phyloP scores from a whole-genome alignment of 352 stramenopile species.

The Phytophthora nicotianae region DNA sequence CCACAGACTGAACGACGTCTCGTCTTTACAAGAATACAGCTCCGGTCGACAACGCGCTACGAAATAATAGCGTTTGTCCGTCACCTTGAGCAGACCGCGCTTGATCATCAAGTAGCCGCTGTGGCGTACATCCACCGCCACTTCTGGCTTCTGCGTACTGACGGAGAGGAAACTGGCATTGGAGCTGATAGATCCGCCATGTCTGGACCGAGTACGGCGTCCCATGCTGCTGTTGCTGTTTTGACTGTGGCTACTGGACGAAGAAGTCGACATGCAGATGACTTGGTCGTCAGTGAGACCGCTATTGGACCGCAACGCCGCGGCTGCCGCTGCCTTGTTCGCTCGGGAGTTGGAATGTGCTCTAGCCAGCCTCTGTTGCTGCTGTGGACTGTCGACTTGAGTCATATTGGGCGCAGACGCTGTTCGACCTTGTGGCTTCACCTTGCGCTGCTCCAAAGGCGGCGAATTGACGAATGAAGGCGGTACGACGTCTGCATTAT shows the following conservation, averaged over 20 bases:
- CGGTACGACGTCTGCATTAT: constrained; percentile 3
- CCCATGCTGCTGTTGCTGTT: constrained; percentile 14
- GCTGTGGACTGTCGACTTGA: constrained; percentile 11
- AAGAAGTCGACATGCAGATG: constrained; percentile 15
- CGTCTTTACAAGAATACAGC: constrained; percentile 68
- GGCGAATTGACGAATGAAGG: constrained; percentile 11
- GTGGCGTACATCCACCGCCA: constrained; percentile 39
- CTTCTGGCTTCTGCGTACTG: constrained; percentile 28
- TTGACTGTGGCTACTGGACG: constrained; percentile 17
- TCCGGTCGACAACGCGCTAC: constrained; percentile 39
- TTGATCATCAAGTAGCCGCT: constrained; percentile 57
- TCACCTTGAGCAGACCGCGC: constrained; percentile 58
- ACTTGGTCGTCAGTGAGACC: constrained; percentile 6
- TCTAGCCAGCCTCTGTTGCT: constrained; percentile 9
- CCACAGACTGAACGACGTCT: constrained; percentile 71
- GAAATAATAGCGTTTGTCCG: constrained; percentile 78
- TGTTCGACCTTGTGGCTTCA: constrained; percentile 10
- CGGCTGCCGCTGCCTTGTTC: not conserved
- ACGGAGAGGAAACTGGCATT: constrained; percentile 17
- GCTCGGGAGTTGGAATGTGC: constrained; percentile 18
- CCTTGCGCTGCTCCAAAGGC: constrained; percentile 1
- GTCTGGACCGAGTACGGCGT: constrained; percentile 22
- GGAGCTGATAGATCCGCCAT: constrained; percentile 24
- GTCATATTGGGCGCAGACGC: constrained; percentile 4
- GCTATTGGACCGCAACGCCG: constrained; percentile 1